Conservation (phyloP, 306 rosid genomes). For the Astragalus membranaceus region DNA sequence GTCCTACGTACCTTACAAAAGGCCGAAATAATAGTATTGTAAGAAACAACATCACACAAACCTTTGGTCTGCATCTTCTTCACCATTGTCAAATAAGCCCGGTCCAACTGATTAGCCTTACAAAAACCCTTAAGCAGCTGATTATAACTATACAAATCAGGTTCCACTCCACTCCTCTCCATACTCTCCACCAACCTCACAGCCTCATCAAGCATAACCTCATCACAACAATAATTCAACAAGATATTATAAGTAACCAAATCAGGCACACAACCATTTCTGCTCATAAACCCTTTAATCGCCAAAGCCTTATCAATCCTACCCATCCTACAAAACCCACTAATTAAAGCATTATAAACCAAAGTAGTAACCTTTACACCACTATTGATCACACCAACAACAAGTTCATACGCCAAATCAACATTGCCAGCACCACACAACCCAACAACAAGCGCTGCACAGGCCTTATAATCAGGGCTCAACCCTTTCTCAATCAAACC, state of each 20-base stretch:
- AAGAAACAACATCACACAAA: slow-evolving; percentile 70
- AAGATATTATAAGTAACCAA: slow-evolving; percentile 77
- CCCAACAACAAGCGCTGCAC: slow-evolving; percentile 70
- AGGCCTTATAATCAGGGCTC: slow-evolving; percentile 53
- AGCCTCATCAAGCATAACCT: slow-evolving; percentile 57
- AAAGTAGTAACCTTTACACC: slow-evolving; percentile 39
- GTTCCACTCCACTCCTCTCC: slow-evolving; percentile 66
- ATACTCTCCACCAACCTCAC: slow-evolving; percentile 54
- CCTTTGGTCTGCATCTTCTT: slow-evolving; percentile 59
- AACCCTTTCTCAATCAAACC: slow-evolving; percentile 49
- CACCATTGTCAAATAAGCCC: slow-evolving; percentile 63
- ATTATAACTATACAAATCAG: slow-evolving; percentile 75
- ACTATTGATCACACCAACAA: slow-evolving; percentile 48
- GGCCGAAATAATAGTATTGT: slow-evolving; percentile 61
- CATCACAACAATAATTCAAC: slow-evolving; percentile 75
- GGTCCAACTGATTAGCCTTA: slow-evolving; percentile 48
- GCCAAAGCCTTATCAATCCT: slow-evolving; percentile 62
- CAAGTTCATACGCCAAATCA: slow-evolving; percentile 84
- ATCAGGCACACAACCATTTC: slow-evolving; percentile 67
- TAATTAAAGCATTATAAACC: slow-evolving; percentile 67
- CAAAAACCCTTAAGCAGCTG: slow-evolving; percentile 69
- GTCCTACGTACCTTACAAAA: slow-evolving; percentile 47
- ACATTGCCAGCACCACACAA: slow-evolving; percentile 68
- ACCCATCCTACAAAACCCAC: slow-evolving; percentile 66
- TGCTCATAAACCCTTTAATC: slow-evolving; percentile 64